Evolutionary conservation across 1,139 yeast genomes (phyloP).

Genomic region (Candida glucosophila): DNA sequence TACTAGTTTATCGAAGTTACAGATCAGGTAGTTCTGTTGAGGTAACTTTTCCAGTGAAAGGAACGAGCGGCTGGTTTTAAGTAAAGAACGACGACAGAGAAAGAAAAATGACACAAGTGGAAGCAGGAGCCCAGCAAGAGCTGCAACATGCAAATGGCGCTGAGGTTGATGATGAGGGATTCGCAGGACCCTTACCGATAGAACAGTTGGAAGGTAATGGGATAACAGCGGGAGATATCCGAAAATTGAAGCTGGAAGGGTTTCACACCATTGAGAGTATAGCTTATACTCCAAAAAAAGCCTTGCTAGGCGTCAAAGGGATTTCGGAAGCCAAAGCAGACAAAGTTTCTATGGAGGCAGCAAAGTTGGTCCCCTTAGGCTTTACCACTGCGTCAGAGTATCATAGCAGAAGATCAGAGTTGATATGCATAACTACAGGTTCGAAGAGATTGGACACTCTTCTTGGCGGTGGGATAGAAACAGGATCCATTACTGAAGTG

Average conservation of each 20-base stretch:
- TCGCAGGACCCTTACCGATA: slow-evolving; percentile 36
- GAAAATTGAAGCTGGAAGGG: slow-evolving; percentile 76
- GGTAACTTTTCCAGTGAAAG: too few species aligned
- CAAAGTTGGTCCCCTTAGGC: slow-evolving; percentile 88
- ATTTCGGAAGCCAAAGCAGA: slow-evolving; percentile 96
- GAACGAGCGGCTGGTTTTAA: too few species aligned
- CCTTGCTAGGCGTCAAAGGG: slow-evolving; percentile 72
- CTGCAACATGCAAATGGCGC: too few species aligned
- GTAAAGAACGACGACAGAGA: too few species aligned
- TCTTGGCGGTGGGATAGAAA: slow-evolving; percentile 94
- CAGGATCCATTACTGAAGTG: slow-evolving; percentile 93
- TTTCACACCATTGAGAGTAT: slow-evolving; percentile 84
- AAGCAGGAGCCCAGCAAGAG: too few species aligned
- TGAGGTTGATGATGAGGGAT: slow-evolving; percentile 15
- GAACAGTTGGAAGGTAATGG: slow-evolving; percentile 72
- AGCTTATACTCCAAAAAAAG: slow-evolving; percentile 82
- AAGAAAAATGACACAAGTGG: too few species aligned
- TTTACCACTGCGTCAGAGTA: slow-evolving; percentile 96
- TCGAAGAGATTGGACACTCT: slow-evolving; percentile 89
- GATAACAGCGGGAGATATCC: slow-evolving; percentile 69
- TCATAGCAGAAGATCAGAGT: slow-evolving; percentile 81
- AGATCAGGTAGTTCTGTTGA: too few species aligned
- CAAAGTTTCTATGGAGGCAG: slow-evolving; percentile 70
- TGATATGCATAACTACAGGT: slow-evolving; percentile 91
- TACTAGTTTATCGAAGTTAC: too few species aligned